Evolutionary conservation across 202 grass and related monocot genomes (phyloP).

Genomic region (Digitaria exilis): DNA sequence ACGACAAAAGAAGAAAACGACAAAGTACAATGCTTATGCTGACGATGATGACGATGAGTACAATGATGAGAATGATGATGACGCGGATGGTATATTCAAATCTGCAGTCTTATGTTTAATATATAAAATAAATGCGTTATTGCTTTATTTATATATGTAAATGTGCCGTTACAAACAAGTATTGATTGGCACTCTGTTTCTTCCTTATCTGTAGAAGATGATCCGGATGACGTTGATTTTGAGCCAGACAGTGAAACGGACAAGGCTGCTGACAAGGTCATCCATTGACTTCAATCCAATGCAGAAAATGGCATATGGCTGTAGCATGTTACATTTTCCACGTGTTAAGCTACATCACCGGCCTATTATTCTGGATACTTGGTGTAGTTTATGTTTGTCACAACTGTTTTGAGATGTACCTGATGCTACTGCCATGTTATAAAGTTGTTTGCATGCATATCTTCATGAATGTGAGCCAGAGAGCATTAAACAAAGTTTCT

Average conservation of each 20-base stretch:
- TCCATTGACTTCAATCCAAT: conserved; percentile 29
- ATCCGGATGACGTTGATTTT: conserved; percentile 97
- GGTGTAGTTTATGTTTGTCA: conserved; percentile 15
- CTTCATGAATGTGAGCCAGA: background rate
- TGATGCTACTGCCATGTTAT: background rate
- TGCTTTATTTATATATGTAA: conserved; percentile 32
- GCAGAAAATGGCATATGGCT: conserved; percentile 14
- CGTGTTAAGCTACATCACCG: conserved; percentile 10
- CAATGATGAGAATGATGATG: conserved; percentile 69
- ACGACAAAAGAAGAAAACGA: conserved; percentile 58
- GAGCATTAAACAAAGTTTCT: conserved; percentile 1
- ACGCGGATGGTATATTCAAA: conserved; percentile 60
- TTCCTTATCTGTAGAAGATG: conserved; percentile 82
- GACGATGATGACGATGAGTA: conserved; percentile 64
- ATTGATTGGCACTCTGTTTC: conserved; percentile 33
- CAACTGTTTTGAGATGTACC: conserved; percentile 3
- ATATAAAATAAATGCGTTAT: conserved; percentile 14
- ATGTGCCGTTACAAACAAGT: conserved; percentile 10
- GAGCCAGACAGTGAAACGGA: conserved; percentile 89
- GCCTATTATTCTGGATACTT: conserved; percentile 32
- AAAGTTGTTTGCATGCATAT: background rate
- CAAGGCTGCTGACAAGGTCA: conserved; percentile 78
- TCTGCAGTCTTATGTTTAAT: conserved; percentile 14
- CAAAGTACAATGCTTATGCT: conserved; percentile 61
- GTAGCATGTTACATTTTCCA: conserved; percentile 24